A percentile compares a stretch with the other conserved stretches of the same genome.
Evolutionary conservation across 768 basidiomycete species (phyloP).

Genomic region (Termitomyces sp.): DNA sequence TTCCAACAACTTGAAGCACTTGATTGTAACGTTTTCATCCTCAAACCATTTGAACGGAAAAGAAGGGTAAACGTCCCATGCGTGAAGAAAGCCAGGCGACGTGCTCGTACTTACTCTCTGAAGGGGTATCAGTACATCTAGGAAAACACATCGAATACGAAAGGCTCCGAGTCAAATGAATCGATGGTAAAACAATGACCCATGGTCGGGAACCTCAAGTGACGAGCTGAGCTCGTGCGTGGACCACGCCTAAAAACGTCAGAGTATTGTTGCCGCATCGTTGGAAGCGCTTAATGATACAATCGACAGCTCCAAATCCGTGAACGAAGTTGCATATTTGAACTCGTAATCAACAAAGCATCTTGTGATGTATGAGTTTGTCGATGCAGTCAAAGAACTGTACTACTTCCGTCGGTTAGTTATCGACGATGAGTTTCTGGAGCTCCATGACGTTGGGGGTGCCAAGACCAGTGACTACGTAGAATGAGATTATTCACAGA

Average conservation of each 20-base stretch:
- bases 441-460: conserved; percentile 48
- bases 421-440: conserved; percentile 17
- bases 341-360: neutral
- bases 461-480: conserved; percentile 17
- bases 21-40: neutral
- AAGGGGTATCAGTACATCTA: no score
- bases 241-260: no score
- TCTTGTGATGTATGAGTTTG: neutral
- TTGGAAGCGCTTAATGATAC: no score
- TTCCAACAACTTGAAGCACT: neutral
- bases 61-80: no score
- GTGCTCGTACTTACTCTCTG: neutral
- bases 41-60: neutral
- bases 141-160: no score
- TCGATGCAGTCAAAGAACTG: neutral
- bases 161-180: no score
- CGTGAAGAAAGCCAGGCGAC: neutral
- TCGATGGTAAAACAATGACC: no score
- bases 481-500: neutral
- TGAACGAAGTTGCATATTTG: neutral
- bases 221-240: no score
- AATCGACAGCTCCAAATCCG: no score
- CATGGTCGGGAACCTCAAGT: neutral
- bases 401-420: neutral
- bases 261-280: no score